These are phyloP conservation scores for Gaertneriomyces semiglobifer DNA, from an alignment of 192 early-diverging fungal genomes.

Conservation along the genomic window DNA sequence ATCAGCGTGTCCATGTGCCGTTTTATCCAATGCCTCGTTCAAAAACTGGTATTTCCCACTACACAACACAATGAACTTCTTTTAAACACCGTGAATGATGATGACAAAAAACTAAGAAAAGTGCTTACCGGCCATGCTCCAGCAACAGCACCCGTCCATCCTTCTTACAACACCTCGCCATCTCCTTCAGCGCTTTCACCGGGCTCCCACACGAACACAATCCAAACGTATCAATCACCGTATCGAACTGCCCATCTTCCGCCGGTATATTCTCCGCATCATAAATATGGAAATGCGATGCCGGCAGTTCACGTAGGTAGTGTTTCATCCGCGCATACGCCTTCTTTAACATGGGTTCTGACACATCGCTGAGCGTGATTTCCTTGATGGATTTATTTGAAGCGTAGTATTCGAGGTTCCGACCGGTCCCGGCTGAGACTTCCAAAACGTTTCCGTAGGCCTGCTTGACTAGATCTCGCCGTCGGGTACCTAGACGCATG, in stretches of 20 bases:
- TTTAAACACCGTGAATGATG: too few species aligned
- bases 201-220: constrained; percentile 61
- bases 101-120: too few species aligned
- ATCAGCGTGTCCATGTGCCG: constrained; percentile 54
- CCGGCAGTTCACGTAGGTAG: constrained; percentile 17
- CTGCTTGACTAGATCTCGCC: constrained; percentile 43
- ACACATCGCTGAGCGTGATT: constrained; percentile 54
- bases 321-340: constrained; percentile 35
- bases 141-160: constrained; percentile 56
- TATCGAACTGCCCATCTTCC: constrained; percentile 43
- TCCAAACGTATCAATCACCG: constrained; percentile 67
- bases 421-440: constrained; percentile 60
- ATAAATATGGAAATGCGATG: constrained; percentile 29
- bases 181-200: constrained; percentile 46
- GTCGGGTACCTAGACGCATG: constrained; percentile 53
- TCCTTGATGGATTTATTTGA: constrained; percentile 32
- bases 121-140: constrained; percentile 52
- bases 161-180: constrained; percentile 39
- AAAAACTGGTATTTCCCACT: constrained; percentile 47
- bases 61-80: too few species aligned
- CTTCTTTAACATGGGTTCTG: constrained; percentile 48
- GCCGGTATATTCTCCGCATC: constrained; percentile 33
- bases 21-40: constrained; percentile 57
- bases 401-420: constrained; percentile 58
- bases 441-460: constrained; percentile 61